A percentile compares a stretch with the other conserved stretches of the same genome.
Conservation (phyloP, 2,329 filamentous ascomycete species). For the Dothistroma pini region DNA sequence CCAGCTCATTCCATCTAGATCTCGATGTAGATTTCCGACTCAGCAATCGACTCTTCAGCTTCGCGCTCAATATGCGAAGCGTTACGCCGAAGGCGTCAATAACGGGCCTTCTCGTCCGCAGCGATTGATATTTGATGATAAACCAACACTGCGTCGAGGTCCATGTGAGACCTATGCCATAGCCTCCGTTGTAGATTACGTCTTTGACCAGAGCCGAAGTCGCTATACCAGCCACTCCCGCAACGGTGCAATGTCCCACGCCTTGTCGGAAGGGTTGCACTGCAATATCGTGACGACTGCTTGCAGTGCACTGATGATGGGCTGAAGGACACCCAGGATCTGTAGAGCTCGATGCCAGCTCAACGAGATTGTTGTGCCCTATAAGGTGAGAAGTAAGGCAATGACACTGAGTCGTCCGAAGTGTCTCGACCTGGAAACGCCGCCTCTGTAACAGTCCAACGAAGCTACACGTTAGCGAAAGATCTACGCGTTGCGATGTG, state of each 20-base stretch:
- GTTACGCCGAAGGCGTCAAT: constrained; percentile 9
- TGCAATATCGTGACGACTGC: constrained; percentile 10
- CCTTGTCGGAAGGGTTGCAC: constrained; percentile 8
- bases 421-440: no score
- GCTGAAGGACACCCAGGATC: constrained; percentile 11
- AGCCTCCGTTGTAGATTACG: constrained; percentile 8
- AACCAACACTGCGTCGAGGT: constrained; percentile 20
- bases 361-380: constrained; percentile 9
- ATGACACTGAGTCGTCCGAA: constrained; percentile 14
- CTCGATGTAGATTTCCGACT: neutral
- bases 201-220: constrained; percentile 15
- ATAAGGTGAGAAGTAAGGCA: constrained; percentile 10
- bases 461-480: no score
- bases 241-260: constrained; percentile 9
- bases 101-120: constrained; percentile 16
- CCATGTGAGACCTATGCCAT: constrained; percentile 10
- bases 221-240: constrained; percentile 19
- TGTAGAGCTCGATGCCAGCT: constrained; percentile 5
- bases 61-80: neutral
- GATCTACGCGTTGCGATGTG: neutral
- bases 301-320: constrained; percentile 2
- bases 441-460: no score
- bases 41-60: neutral
- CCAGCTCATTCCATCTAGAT: neutral
- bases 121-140: constrained; percentile 23